These are phyloP conservation scores for Brassica balearica DNA, from an alignment of 441 rosid species.

Conservation along the genomic window DNA sequence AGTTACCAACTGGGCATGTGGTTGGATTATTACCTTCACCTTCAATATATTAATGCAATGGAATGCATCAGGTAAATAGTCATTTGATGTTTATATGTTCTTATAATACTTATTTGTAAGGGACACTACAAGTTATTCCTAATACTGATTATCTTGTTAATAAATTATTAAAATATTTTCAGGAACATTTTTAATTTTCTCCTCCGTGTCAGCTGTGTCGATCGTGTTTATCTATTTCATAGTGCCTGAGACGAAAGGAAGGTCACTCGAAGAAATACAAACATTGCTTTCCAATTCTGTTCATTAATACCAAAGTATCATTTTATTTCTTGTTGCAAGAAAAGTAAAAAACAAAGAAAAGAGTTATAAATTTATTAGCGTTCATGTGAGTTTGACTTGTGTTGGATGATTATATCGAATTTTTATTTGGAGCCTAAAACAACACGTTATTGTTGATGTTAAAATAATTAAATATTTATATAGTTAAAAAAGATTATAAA, in stretches of 20 bases:
- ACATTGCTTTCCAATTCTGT: conserved; percentile 42
- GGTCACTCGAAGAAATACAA: conserved; percentile 75
- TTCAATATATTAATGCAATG: conserved; percentile 65
- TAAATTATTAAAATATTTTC: not conserved
- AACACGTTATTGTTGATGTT: not conserved
- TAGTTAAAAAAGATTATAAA: no score
- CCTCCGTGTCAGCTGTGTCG: conserved; percentile 42
- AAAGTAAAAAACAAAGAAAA: not conserved
- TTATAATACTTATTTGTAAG: not conserved
- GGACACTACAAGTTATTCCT: conserved; percentile 2
- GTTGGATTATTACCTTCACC: conserved; percentile 52
- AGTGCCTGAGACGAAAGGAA: conserved; percentile 78
- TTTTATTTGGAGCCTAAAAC: conserved; percentile 1
- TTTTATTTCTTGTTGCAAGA: conserved; percentile 1
- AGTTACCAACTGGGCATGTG: conserved; percentile 51
- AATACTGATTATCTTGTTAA: not conserved
- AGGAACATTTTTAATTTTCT: conserved; percentile 19
- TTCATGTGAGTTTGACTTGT: not conserved
- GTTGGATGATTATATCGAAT: conserved; percentile 1
- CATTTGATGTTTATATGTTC: conserved; percentile 3
- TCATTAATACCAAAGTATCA: conserved; percentile 13
- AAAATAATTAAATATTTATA: not conserved
- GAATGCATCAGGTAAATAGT: conserved; percentile 62
- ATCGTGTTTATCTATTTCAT: conserved; percentile 53
- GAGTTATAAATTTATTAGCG: not conserved